A percentile compares a stretch with the other conserved stretches of the same genome.
Evolutionary conservation across 1,284 basidiomycete species (phyloP).

Genomic region (Bondarzewia mesenterica): DNA sequence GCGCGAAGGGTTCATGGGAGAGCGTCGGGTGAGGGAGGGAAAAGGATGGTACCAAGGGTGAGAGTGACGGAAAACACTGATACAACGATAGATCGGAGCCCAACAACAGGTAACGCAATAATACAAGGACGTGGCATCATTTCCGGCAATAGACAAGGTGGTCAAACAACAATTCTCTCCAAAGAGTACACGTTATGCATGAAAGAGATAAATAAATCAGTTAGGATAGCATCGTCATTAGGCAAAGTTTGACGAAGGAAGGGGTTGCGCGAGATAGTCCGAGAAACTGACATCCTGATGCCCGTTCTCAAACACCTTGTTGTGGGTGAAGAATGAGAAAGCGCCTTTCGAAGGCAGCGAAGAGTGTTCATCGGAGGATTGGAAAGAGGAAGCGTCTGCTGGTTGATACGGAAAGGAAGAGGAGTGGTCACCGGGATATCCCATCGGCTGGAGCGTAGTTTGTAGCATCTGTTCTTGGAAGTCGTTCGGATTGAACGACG

Average conservation of each 20-base stretch:
- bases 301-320: background rate
- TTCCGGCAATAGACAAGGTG: background rate
- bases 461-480: background rate
- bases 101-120: background rate
- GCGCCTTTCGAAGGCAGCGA: slow-evolving; percentile 1
- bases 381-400: background rate
- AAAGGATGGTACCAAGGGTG: background rate
- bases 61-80: background rate
- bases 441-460: background rate
- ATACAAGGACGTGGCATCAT: background rate
- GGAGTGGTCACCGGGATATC: background rate
- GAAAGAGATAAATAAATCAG: no score
- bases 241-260: background rate
- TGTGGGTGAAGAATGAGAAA: background rate
- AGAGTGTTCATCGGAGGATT: background rate
- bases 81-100: background rate
- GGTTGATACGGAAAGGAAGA: background rate
- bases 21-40: no score
- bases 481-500: background rate
- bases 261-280: slow-evolving; percentile 3
- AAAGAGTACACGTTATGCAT: no score
- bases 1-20: no score
- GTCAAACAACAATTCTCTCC: no score
- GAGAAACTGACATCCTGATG: slow-evolving; percentile 4
- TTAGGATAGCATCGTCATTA: no score